Evolutionary conservation across 1,139 yeast species (phyloP).

Genomic region (Debaryomyces sp.): DNA sequence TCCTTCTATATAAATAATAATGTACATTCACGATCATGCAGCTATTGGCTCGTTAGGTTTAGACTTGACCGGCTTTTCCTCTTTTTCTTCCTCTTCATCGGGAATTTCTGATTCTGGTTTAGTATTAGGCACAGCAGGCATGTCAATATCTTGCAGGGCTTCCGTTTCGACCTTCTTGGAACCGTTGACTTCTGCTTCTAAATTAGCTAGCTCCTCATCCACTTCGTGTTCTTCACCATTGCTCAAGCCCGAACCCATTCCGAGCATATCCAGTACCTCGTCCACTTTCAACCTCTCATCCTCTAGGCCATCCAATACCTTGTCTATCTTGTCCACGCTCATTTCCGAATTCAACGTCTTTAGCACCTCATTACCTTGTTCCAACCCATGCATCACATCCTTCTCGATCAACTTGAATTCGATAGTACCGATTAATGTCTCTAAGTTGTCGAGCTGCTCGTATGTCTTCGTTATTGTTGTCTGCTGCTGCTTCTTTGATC

Average conservation of each 20-base stretch:
- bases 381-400: constrained; percentile 78
- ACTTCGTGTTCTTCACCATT: constrained; percentile 65
- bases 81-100: constrained; percentile 13
- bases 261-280: constrained; percentile 55
- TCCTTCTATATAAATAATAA: constrained; percentile 7
- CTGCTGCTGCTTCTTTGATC: constrained; percentile 82
- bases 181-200: constrained; percentile 48
- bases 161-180: constrained; percentile 15
- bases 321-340: constrained; percentile 78
- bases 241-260: constrained; percentile 46
- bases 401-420: constrained; percentile 89
- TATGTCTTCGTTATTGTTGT: constrained; percentile 68
- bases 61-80: constrained; percentile 17
- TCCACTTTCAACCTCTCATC: constrained; percentile 82
- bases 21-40: constrained; percentile 9
- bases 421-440: constrained; percentile 69
- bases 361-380: constrained; percentile 77
- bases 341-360: constrained; percentile 76
- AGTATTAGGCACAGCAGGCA: constrained; percentile 23
- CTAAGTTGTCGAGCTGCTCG: constrained; percentile 77
- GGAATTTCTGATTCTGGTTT: constrained; percentile 23
- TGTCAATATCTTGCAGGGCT: constrained; percentile 9
- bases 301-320: constrained; percentile 79
- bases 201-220: constrained; percentile 58
- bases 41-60: constrained; percentile 20